phyloP scores from a whole-genome alignment of 345 rosid genomes.

The Lepidium didymum region DNA sequence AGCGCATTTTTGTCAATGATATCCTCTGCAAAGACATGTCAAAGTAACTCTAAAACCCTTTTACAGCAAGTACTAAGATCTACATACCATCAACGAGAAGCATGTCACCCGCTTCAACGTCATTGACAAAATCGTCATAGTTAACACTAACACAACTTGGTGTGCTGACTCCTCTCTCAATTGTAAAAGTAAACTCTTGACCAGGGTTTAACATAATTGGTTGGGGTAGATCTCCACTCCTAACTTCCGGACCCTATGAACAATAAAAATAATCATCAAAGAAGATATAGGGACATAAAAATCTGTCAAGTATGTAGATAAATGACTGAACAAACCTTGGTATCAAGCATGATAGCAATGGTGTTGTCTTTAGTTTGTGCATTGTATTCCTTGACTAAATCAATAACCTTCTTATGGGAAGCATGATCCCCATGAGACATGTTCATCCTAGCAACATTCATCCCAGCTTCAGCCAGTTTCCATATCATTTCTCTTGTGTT shows the following conservation, averaged over 20 bases:
- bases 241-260: constrained; percentile 90
- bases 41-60: not conserved
- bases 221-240: constrained; percentile 98
- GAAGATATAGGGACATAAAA: not conserved
- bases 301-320: not conserved
- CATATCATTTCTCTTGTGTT: constrained; percentile 94
- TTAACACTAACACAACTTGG: constrained; percentile 87
- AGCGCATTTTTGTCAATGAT: not conserved
- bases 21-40: not conserved
- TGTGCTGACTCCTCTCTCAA: constrained; percentile 80
- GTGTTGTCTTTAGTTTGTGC: constrained; percentile 81
- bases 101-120: constrained; percentile 92
- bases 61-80: not conserved
- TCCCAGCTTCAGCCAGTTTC: constrained; percentile 97
- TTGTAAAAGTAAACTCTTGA: constrained; percentile 95
- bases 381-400: constrained; percentile 96
- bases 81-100: constrained; percentile 95
- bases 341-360: constrained; percentile 96
- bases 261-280: constrained; percentile 1
- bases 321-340: constrained; percentile 55
- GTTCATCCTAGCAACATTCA: constrained; percentile 96
- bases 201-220: constrained; percentile 63
- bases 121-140: constrained; percentile 94
- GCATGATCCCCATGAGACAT: constrained; percentile 99
- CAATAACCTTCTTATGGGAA: constrained; percentile 93